phyloP scores from a whole-genome alignment of 768 basidiomycete species.

The Suillus bovinus region DNA sequence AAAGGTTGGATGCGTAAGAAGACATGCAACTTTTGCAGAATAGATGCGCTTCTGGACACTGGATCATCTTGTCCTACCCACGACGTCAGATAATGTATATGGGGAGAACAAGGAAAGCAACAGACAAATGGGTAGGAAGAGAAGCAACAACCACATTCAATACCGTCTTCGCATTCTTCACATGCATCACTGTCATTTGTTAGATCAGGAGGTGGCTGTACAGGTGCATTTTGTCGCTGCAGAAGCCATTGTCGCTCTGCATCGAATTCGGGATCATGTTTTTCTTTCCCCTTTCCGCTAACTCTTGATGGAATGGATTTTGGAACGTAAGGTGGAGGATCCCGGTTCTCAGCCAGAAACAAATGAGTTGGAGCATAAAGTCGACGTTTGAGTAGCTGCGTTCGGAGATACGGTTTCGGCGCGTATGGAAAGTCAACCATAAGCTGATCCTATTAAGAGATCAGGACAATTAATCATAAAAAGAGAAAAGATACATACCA shows the following conservation, averaged over 20 bases:
- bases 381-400: conserved; percentile 34
- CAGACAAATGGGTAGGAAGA: conserved; percentile 64
- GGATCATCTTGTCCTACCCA: conserved; percentile 75
- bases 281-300: conserved; percentile 43
- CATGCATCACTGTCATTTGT: conserved; percentile 40
- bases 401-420: conserved; percentile 54
- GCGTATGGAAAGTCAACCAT: conserved; percentile 57
- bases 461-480: not conserved
- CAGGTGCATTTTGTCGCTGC: conserved; percentile 9
- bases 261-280: conserved; percentile 46
- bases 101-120: not conserved
- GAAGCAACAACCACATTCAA: conserved; percentile 92
- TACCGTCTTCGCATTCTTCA: conserved; percentile 54
- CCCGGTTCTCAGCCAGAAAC: conserved; percentile 36
- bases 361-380: conserved; percentile 73
- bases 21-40: conserved; percentile 79
- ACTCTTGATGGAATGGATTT: conserved; percentile 36
- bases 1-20: conserved; percentile 63
- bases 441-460: conserved; percentile 46
- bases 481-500: conserved; percentile 39
- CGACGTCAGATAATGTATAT: not conserved
- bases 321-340: conserved; percentile 37
- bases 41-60: conserved; percentile 87
- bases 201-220: conserved; percentile 30
- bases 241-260: conserved; percentile 50